phyloP scores from a whole-genome alignment of 2,329 filamentous ascomycete species.

The Hypoxylon sp. region DNA sequence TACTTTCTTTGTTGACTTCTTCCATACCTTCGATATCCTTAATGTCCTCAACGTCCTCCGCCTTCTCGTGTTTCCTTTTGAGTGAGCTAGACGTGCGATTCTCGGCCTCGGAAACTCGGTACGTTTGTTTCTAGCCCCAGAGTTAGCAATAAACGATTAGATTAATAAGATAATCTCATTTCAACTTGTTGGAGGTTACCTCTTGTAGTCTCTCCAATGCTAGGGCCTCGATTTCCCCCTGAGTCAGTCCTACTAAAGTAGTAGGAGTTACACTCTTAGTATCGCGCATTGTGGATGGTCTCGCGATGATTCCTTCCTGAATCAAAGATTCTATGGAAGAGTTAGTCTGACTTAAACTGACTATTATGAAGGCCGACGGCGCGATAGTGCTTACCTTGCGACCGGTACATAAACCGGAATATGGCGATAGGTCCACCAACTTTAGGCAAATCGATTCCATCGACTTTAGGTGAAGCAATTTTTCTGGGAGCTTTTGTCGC shows the following conservation, averaged over 20 bases:
- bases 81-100: not conserved
- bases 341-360: not conserved
- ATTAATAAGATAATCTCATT: not conserved
- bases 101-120: not conserved
- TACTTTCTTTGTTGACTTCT: not conserved
- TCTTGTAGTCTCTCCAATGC: slow-evolving; percentile 7
- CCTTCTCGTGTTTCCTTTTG: not conserved
- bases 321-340: slow-evolving; percentile 2
- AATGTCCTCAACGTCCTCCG: not conserved
- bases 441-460: not conserved
- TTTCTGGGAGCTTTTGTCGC: no score
- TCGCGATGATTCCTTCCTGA: not conserved
- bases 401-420: slow-evolving; percentile 2
- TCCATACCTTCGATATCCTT: not conserved
- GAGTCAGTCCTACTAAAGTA: not conserved
- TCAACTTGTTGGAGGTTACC: not conserved
- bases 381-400: not conserved
- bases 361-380: not conserved
- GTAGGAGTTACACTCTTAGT: not conserved
- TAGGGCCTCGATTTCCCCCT: not conserved
- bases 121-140: not conserved
- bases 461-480: not conserved
- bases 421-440: not conserved
- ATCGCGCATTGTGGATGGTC: not conserved
- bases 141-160: not conserved